Evolutionary conservation across 2,329 filamentous ascomycete species (phyloP).

Genomic region (Ustulina deusta): DNA sequence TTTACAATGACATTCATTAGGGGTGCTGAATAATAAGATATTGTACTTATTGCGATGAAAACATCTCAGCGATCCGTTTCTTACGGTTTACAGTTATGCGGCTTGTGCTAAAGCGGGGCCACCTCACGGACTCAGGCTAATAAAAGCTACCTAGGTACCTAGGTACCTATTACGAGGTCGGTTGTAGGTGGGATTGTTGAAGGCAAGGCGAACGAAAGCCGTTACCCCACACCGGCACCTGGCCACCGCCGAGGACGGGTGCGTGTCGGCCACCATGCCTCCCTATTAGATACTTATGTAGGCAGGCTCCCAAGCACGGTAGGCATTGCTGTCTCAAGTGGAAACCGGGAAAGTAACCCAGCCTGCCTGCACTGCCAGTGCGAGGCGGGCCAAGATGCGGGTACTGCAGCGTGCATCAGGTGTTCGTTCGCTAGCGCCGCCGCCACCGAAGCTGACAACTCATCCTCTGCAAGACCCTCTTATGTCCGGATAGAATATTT

Average conservation of each 20-base stretch:
- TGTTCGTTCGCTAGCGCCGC: conserved; percentile 11
- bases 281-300: neutral
- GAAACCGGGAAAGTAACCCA: too few species aligned
- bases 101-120: too few species aligned
- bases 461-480: conserved; percentile 14
- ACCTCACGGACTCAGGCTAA: too few species aligned
- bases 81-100: too few species aligned
- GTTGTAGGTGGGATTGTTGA: neutral
- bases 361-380: neutral
- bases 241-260: too few species aligned
- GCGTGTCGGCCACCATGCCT: too few species aligned
- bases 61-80: too few species aligned
- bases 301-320: neutral
- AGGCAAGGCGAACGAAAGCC: too few species aligned
- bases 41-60: too few species aligned
- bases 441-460: conserved; percentile 22
- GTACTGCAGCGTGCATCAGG: neutral
- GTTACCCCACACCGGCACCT: neutral
- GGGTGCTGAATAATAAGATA: too few species aligned
- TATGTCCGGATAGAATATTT: conserved; percentile 1
- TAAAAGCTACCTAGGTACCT: too few species aligned
- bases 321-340: neutral
- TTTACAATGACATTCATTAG: too few species aligned
- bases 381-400: neutral
- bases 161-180: neutral